A percentile compares a stretch with the other conserved stretches of the same genome.
phyloP scores from a whole-genome alignment of 768 basidiomycete species.

The Russula griseocarnosa region DNA sequence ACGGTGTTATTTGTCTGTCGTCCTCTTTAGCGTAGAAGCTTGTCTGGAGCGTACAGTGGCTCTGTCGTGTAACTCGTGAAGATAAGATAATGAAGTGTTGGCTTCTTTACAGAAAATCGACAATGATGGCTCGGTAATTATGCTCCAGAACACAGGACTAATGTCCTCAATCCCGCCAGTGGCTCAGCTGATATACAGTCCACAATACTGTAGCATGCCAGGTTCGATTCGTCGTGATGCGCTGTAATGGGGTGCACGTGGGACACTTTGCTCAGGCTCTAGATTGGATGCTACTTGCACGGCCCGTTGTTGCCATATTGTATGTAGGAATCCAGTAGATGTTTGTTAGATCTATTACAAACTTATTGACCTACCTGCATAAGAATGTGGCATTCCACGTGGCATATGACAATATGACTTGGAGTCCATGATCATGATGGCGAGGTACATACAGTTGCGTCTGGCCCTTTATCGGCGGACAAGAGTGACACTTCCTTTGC shows the following conservation, averaged over 20 bases:
- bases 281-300: not conserved
- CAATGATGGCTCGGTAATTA: too few relatives aligned
- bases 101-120: not conserved
- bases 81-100: not conserved
- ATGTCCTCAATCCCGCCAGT: not conserved
- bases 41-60: not conserved
- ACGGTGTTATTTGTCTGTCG: not conserved
- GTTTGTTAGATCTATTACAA: not conserved
- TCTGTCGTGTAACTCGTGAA: too few relatives aligned
- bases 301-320: not conserved
- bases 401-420: not conserved
- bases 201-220: not conserved
- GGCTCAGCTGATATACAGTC: not conserved
- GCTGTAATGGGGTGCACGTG: not conserved
- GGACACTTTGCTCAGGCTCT: not conserved
- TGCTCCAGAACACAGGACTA: not conserved
- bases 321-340: not conserved
- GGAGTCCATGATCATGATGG: not conserved
- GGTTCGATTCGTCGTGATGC: too few relatives aligned
- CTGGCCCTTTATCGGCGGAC: not conserved
- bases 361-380: not conserved
- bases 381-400: not conserved
- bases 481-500: not conserved
- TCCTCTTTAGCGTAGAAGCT: not conserved
- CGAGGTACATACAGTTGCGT: not conserved